Conservation (phyloP, 2,329 filamentous ascomycete species). For the Arthrobotrys sinensis region DNA sequence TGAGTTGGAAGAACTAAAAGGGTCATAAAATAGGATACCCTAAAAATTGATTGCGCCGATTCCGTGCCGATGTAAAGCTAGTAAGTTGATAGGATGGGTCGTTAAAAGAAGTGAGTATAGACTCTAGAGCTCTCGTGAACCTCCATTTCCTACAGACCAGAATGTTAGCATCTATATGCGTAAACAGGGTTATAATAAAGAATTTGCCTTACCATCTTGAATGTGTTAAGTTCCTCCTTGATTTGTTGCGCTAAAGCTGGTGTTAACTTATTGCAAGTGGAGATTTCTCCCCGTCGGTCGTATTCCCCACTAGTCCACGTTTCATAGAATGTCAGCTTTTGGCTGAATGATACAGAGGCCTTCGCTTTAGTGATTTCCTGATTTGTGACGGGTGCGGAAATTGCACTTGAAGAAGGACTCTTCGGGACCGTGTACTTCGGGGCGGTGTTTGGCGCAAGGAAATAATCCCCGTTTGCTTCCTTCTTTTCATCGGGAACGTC, state of each 20-base stretch:
- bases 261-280: constrained; percentile 96
- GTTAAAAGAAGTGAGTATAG: constrained; percentile 99
- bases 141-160: constrained; percentile 87
- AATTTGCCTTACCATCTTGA: constrained; percentile 87
- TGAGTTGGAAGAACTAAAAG: constrained; percentile 41
- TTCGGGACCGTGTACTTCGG: constrained; percentile 72
- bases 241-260: constrained; percentile 98
- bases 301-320: constrained; percentile 97
- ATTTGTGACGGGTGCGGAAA: constrained; percentile 85
- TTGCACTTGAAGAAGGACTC: constrained; percentile 81
- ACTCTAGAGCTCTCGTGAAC: constrained; percentile 99
- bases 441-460: constrained; percentile 72
- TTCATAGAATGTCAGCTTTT: constrained; percentile 93
- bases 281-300: constrained; percentile 93
- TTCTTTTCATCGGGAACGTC: constrained; percentile 55
- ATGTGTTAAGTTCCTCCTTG: constrained; percentile 98
- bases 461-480: constrained; percentile 86
- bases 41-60: constrained; percentile 61
- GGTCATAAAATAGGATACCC: constrained; percentile 61
- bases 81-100: constrained; percentile 65
- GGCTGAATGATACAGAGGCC: constrained; percentile 76
- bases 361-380: constrained; percentile 74
- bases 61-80: constrained; percentile 62
- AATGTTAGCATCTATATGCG: constrained; percentile 19
- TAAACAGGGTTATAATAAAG: not conserved